Evolutionary conservation across 1,284 basidiomycete species (phyloP).

Genomic region (Tetrapyrgos nigripes): DNA sequence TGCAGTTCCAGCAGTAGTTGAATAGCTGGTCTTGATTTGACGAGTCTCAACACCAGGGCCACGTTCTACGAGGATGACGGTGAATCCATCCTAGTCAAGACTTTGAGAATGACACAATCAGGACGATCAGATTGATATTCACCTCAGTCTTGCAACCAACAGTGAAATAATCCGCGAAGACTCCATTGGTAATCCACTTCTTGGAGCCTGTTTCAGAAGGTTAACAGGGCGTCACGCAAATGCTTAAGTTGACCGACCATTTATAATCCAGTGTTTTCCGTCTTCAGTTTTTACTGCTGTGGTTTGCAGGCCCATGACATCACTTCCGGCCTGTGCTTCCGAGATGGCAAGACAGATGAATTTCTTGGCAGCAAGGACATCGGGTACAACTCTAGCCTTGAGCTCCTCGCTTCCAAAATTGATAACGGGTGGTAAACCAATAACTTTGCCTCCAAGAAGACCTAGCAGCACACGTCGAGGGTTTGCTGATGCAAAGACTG

Average conservation of each 20-base stretch:
- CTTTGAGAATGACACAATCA: background rate
- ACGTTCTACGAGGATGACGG: conserved; percentile 83
- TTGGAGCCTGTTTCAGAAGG: conserved; percentile 45
- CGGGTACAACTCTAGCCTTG: conserved; percentile 80
- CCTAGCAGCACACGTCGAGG: conserved; percentile 42
- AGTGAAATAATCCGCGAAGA: conserved; percentile 73
- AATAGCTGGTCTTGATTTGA: conserved; percentile 87
- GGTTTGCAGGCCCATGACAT: conserved; percentile 85
- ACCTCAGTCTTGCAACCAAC: conserved; percentile 72
- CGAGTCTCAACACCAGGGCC: conserved; percentile 83
- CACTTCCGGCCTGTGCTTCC: conserved; percentile 91
- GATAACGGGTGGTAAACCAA: conserved; percentile 81
- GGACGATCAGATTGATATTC: conserved; percentile 16
- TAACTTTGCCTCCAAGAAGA: conserved; percentile 76
- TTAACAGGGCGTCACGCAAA: background rate
- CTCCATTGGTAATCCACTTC: conserved; percentile 89
- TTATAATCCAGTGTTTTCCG: conserved; percentile 86
- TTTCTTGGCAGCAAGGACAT: conserved; percentile 83
- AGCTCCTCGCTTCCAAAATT: conserved; percentile 85
- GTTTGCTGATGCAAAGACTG: background rate
- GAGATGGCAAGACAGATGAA: conserved; percentile 86
- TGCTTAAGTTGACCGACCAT: conserved; percentile 50
- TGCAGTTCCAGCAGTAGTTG: conserved; percentile 79
- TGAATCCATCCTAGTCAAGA: conserved; percentile 71
- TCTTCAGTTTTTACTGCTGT: conserved; percentile 86